phyloP scores from a whole-genome alignment of 2,329 filamentous ascomycete species.

The Sporothrix phasma region DNA sequence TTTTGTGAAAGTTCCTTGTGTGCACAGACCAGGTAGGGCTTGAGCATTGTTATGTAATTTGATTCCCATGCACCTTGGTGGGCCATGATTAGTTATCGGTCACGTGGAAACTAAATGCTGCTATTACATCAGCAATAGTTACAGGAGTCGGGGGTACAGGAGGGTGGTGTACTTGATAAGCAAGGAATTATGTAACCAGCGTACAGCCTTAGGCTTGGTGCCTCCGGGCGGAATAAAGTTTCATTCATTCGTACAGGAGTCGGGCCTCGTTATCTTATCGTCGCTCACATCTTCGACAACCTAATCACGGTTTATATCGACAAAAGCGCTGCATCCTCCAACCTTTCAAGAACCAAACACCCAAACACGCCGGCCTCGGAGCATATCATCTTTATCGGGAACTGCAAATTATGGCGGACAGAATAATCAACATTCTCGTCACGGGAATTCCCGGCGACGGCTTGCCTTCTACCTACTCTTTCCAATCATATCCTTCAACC shows the following conservation, averaged over 20 bases:
- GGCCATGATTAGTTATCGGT: neutral
- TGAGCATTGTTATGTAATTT: slow-evolving; percentile 9
- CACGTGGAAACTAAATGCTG: neutral
- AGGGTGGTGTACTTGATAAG: too few species aligned
- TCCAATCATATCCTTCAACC: slow-evolving; percentile 59
- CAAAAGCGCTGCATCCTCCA: neutral
- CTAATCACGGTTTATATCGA: too few species aligned
- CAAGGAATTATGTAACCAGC: too few species aligned
- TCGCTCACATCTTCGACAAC: too few species aligned
- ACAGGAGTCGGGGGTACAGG: too few species aligned
- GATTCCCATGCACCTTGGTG: too few species aligned
- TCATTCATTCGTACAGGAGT: too few species aligned
- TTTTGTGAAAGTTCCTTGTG: slow-evolving; percentile 17
- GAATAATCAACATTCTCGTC: slow-evolving; percentile 64
- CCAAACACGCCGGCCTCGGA: neutral
- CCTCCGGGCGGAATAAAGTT: too few species aligned
- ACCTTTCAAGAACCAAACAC: neutral
- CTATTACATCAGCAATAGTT: too few species aligned
- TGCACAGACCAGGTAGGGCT: slow-evolving; percentile 21
- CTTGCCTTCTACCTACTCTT: slow-evolving; percentile 69
- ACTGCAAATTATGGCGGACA: slow-evolving; percentile 6
- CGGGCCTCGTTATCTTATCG: neutral
- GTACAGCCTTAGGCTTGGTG: too few species aligned
- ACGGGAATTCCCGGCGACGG: slow-evolving; percentile 75
- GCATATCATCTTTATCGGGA: neutral